Base-by-base conservation (phyloP, 441 rosid species). In the Mallotus japonicus region DNA sequence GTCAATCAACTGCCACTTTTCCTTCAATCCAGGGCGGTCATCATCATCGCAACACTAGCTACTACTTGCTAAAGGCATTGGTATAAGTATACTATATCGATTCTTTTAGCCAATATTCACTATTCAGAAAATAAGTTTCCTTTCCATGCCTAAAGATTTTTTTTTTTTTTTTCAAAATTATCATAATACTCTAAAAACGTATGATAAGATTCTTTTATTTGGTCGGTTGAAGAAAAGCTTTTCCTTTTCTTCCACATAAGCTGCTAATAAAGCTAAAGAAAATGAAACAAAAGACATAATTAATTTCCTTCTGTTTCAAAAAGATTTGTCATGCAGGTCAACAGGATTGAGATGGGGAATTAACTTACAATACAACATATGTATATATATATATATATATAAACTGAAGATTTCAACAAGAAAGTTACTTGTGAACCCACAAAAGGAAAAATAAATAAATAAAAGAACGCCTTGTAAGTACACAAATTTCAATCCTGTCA, bases 1-100 rank as follows among this genome's bases (percentile, higher is more conserved):
- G 70, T 66, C 70, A 66, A 66, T 67, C 71, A 67, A 67, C 56
- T 37, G 53, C 59, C 32, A 11, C 71, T 53, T 51, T 51, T 51
- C 57, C 40, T 37, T 37, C 40, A 37, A 37, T 37, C 40, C 40
- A 37, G 40, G 40, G 49, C 49, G 49, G 17, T 54, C 58, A 54
- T 54, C 22, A 54, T 54, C 58, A 54, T 54, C 22, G 6, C 58
- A 16, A 16, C 4, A 16, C 19, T 28, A 28, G 32, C 32, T 7
- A 6, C 8, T n/a, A 37, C 6, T 54, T 5, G 58, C 58, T 19
- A 54, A 54, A 54, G 20, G 17, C 12, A 54, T 3, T 54, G 4
- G 2, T 8, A 0, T 54, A 37, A 37, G 40, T 54, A 54, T 11
- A 16, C 3, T 5, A 44, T 44, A 34, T 61, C 40, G 65, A 61